Base-by-base conservation (phyloP, 2,329 filamentous ascomycete genomes). In the Epichloe gansuensis region DNA sequence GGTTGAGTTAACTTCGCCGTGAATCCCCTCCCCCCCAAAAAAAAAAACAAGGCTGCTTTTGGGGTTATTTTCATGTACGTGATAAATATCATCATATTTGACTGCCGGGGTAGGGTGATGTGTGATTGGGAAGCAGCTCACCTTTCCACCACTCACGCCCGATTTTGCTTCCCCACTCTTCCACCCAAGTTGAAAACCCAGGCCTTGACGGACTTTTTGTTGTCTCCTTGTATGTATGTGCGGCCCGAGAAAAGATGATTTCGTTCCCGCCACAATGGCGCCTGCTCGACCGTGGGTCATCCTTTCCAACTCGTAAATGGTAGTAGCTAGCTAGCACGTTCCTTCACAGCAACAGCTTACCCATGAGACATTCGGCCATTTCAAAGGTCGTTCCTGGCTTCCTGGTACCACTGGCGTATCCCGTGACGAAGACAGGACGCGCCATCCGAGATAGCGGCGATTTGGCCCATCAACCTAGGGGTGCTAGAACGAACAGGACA, bases 31-130 rank as follows among this genome's bases (percentile, higher is more conserved):
- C 23, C 34, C 4, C n/a, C 7, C 17, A 21, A 21, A 21, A 21
- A 21, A n/a, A 13, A 13, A 23, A 50, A 12, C 17, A 23, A 38
- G 41, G 41, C 41, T 45, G 40, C 17, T 17, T 23, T 44, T 42
- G 1, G 21, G n/a, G 6, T 43, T 44, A 8, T 27, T 27, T 4
- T n/a, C 15, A 49, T 49, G 49, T 31, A 43, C 6, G 45, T 47
- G 51, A 52, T 49, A 15, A 34, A 21, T 21, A 21, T 21, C 17
- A 42, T 49, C 47, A 50, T 40, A 15, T 50, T 46, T 23, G 51
- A 50, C 47, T 49, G 51, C 51, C 47, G 47, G 47, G 50, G 47
- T 15, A 38, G 21, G 45, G 39, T 49, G 39, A 46, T 27, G 51
- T 52, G 51, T 17, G 13, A 4, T n/a, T 45, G 12, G 4, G 21